phyloP scores from a whole-genome alignment of 2,329 filamentous ascomycete genomes.

The Canariomyces notabilis region DNA sequence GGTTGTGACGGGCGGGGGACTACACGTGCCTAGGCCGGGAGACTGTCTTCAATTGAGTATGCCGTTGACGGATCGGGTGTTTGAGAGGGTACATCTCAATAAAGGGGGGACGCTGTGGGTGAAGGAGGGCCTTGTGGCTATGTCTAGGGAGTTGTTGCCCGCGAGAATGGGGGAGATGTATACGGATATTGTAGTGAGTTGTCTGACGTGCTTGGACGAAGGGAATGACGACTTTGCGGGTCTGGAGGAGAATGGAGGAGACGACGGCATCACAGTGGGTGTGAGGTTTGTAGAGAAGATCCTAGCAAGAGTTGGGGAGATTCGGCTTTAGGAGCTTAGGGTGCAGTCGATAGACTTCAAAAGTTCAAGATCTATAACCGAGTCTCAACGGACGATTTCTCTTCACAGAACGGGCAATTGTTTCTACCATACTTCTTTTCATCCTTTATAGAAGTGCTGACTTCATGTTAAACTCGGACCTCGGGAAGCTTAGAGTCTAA shows the following conservation, averaged over 20 bases:
- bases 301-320: neutral
- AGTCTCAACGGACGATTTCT: too few relatives aligned
- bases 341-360: too few relatives aligned
- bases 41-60: neutral
- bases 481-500: too few relatives aligned
- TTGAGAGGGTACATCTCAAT: neutral
- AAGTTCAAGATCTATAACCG: too few relatives aligned
- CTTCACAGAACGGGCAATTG: too few relatives aligned
- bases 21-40: neutral
- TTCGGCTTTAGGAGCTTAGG: too few relatives aligned
- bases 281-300: conserved; percentile 2
- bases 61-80: neutral
- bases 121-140: conserved; percentile 1
- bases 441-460: too few relatives aligned
- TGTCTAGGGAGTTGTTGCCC: conserved; percentile 1
- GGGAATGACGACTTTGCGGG: conserved; percentile 4
- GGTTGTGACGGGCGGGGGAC: neutral
- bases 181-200: conserved; percentile 2
- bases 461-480: too few relatives aligned
- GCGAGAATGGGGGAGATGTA: conserved; percentile 7
- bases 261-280: neutral
- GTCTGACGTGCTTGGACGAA: conserved; percentile 10
- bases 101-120: neutral
- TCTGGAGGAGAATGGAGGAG: neutral
- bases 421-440: too few relatives aligned